These are phyloP conservation scores for Cryptococcus neoformans DNA, from an alignment of 1,284 basidiomycete species.

Conservation along the genomic window DNA sequence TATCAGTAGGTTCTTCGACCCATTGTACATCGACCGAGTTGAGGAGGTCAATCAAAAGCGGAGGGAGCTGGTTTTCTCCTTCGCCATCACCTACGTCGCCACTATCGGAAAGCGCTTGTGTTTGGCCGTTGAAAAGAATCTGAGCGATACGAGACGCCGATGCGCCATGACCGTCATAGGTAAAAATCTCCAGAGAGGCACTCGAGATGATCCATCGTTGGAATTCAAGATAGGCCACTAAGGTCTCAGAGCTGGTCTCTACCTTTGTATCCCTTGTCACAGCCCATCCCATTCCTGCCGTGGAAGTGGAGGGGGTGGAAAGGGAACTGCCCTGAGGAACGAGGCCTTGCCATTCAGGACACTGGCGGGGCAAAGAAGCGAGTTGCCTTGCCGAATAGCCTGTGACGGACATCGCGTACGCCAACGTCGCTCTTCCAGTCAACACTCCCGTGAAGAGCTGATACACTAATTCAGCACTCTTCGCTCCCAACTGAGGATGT, in stretches of 20 bases:
- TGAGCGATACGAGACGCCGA: slow-evolving; percentile 67
- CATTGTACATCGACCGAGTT: slow-evolving; percentile 84
- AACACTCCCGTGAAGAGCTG: slow-evolving; percentile 82
- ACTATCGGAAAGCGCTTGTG: slow-evolving; percentile 40
- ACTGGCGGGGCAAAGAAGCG: slow-evolving; percentile 48
- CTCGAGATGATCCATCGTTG: slow-evolving; percentile 83
- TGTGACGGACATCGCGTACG: slow-evolving; percentile 83
- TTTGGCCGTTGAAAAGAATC: slow-evolving; percentile 61
- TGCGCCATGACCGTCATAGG: slow-evolving; percentile 73
- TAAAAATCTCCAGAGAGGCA: slow-evolving; percentile 84
- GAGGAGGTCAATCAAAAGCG: slow-evolving; percentile 81
- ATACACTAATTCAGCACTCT: slow-evolving; percentile 76
- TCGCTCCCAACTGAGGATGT: slow-evolving; percentile 79
- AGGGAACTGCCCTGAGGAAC: not conserved
- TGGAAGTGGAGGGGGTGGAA: slow-evolving; percentile 48
- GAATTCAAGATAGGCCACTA: slow-evolving; percentile 76
- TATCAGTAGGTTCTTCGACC: slow-evolving; percentile 62
- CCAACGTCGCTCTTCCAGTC: slow-evolving; percentile 77
- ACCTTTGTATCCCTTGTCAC: slow-evolving; percentile 67
- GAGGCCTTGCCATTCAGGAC: slow-evolving; percentile 54
- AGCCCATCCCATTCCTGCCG: slow-evolving; percentile 56
- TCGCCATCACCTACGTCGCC: slow-evolving; percentile 53
- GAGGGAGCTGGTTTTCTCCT: slow-evolving; percentile 55
- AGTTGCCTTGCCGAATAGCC: slow-evolving; percentile 88
- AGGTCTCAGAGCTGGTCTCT: slow-evolving; percentile 67